phyloP scores from a whole-genome alignment of 2,329 filamentous ascomycete genomes.

The Nemania abortiva region DNA sequence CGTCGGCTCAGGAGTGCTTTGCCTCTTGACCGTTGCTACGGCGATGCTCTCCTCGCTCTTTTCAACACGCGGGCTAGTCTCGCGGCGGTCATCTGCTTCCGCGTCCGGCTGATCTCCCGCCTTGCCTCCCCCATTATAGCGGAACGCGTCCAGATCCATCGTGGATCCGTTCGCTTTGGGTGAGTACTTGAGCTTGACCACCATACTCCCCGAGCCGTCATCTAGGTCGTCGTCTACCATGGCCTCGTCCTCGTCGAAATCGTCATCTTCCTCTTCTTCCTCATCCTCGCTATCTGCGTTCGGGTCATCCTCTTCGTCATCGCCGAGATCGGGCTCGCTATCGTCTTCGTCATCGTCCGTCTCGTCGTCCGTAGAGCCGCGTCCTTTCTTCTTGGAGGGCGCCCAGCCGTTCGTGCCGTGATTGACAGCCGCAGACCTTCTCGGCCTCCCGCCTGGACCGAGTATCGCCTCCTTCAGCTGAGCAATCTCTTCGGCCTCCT shows the following conservation, averaged over 20 bases:
- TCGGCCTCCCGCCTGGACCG: constrained; percentile 62
- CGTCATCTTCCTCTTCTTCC: constrained; percentile 60
- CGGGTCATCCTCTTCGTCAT: constrained; percentile 74
- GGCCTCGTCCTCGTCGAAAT: constrained; percentile 63
- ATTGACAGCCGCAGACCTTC: constrained; percentile 63
- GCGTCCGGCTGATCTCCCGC: constrained; percentile 40
- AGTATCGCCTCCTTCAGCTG: constrained; percentile 56
- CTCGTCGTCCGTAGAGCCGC: constrained; percentile 67
- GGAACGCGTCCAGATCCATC: constrained; percentile 50
- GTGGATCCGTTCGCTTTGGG: constrained; percentile 54
- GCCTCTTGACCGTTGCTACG: constrained; percentile 48
- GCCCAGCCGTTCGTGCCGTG: constrained; percentile 65
- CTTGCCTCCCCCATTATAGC: constrained; percentile 46
- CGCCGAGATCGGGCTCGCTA: constrained; percentile 79
- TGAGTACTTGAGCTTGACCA: constrained; percentile 76
- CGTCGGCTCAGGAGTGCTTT: constrained; percentile 44
- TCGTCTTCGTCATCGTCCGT: constrained; percentile 75
- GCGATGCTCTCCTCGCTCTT: constrained; percentile 50
- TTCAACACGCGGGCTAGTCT: constrained; percentile 38
- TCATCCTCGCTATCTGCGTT: constrained; percentile 70
- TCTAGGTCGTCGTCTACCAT: constrained; percentile 66
- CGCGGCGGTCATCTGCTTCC: constrained; percentile 18
- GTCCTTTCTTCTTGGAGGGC: constrained; percentile 59
- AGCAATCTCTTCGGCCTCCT: constrained; percentile 46
- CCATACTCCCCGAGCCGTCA: constrained; percentile 67